These are phyloP conservation scores for Aspergillus unguis DNA, from an alignment of 2,329 filamentous ascomycete genomes.

Conservation along the genomic window DNA sequence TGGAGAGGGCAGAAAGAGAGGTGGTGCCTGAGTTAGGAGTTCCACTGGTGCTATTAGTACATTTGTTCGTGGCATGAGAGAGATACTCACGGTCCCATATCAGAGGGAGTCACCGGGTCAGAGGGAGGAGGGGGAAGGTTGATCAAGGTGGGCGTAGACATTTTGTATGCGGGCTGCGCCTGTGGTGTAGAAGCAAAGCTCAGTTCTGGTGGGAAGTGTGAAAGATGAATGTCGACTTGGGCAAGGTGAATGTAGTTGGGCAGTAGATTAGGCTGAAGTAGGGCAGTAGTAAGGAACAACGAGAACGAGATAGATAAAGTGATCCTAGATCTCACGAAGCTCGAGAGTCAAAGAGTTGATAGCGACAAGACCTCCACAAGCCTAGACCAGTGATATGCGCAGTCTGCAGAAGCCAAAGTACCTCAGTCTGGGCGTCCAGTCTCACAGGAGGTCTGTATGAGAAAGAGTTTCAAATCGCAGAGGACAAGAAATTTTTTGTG, in stretches of 20 bases:
- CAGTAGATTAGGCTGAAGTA: slow-evolving; percentile 6
- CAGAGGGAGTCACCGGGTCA: slow-evolving; percentile 79
- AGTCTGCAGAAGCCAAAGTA: background rate
- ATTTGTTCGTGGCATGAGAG: slow-evolving; percentile 4
- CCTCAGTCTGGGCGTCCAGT: background rate
- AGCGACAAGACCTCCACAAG: background rate
- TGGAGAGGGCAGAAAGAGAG: slow-evolving; percentile 85
- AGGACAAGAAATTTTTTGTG: background rate
- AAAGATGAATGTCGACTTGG: background rate
- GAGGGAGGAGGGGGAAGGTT: slow-evolving; percentile 80
- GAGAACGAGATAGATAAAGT: background rate
- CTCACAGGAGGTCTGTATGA: background rate
- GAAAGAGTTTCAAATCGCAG: background rate
- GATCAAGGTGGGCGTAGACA: slow-evolving; percentile 66
- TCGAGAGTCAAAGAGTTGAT: background rate
- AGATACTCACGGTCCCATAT: slow-evolving; percentile 71
- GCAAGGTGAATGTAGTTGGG: slow-evolving; percentile 3
- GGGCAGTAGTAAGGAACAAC: background rate
- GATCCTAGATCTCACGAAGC: background rate
- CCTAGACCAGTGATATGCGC: background rate
- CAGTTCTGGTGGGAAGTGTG: background rate
- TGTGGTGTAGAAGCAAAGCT: background rate
- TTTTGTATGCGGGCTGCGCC: slow-evolving; percentile 12
- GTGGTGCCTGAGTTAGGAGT: slow-evolving; percentile 92
- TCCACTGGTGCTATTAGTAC: slow-evolving; percentile 55